These are phyloP conservation scores for Sugiyamaella smithiae DNA, from an alignment of 805 yeast genomes.

Conservation along the genomic window DNA sequence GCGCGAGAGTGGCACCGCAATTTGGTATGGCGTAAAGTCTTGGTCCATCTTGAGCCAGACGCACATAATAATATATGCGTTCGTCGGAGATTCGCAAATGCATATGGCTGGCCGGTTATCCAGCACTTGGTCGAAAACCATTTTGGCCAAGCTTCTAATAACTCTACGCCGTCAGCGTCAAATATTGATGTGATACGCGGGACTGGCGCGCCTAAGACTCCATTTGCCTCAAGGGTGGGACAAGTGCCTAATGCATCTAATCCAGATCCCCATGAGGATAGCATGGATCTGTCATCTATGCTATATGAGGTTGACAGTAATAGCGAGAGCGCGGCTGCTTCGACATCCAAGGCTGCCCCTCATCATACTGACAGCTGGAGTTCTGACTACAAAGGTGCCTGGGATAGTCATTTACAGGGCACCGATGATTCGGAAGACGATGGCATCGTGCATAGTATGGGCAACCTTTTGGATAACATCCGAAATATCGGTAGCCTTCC, in stretches of 20 bases:
- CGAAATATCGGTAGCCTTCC: slow-evolving; percentile 15
- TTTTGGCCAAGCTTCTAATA: slow-evolving; percentile 36
- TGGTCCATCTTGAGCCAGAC: slow-evolving; percentile 83
- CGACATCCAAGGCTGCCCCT: background rate
- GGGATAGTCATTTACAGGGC: slow-evolving; percentile 23
- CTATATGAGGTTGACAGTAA: slow-evolving; percentile 6
- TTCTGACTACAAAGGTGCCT: slow-evolving; percentile 13
- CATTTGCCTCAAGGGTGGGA: background rate
- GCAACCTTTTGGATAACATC: slow-evolving; percentile 24
- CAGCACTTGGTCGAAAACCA: slow-evolving; percentile 72
- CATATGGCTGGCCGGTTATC: slow-evolving; percentile 94
- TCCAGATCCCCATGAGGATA: slow-evolving; percentile 1
- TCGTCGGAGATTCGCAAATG: slow-evolving; percentile 82
- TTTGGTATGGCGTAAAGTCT: slow-evolving; percentile 87
- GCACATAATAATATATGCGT: slow-evolving; percentile 94
- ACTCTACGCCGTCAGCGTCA: background rate
- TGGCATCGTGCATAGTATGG: slow-evolving; percentile 22
- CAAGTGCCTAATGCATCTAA: background rate
- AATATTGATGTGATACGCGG: slow-evolving; percentile 1
- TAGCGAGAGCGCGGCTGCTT: background rate
- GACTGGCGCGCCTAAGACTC: background rate
- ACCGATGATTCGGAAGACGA: slow-evolving; percentile 25
- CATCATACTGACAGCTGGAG: slow-evolving; percentile 7
- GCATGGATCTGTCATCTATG: slow-evolving; percentile 19
- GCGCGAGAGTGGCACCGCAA: slow-evolving; percentile 86